Conservation (phyloP, 2,329 filamentous ascomycete genomes). For the Calonectria naviculata region DNA sequence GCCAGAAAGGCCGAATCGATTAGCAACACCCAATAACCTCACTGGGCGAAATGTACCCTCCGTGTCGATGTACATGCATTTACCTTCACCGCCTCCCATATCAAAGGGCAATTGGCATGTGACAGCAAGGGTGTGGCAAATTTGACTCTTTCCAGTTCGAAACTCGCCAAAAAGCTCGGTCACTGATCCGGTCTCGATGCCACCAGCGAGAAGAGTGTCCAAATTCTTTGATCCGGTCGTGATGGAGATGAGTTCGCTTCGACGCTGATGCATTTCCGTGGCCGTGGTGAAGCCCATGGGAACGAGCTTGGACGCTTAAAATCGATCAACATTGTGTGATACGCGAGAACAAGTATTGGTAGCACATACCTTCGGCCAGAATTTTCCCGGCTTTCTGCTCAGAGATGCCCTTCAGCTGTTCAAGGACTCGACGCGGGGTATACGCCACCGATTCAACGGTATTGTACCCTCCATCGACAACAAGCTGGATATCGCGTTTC, state of each 20-base stretch:
- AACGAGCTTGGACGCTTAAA: slow-evolving; percentile 88
- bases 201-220: slow-evolving; percentile 93
- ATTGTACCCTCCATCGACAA: slow-evolving; percentile 92
- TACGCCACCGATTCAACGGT: slow-evolving; percentile 98
- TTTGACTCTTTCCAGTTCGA: slow-evolving; percentile 97
- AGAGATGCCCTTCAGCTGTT: slow-evolving; percentile 98
- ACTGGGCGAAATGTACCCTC: slow-evolving; percentile 98
- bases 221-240: slow-evolving; percentile 98
- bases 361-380: slow-evolving; percentile 79
- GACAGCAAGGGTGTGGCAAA: slow-evolving; percentile 98
- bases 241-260: slow-evolving; percentile 97
- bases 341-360: not conserved
- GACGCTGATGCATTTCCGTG: slow-evolving; percentile 97
- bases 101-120: slow-evolving; percentile 98
- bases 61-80: slow-evolving; percentile 98
- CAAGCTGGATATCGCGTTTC: slow-evolving; percentile 93
- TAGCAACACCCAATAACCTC: slow-evolving; percentile 89
- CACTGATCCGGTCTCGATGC: slow-evolving; percentile 96
- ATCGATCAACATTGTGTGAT: slow-evolving; percentile 22
- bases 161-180: slow-evolving; percentile 99
- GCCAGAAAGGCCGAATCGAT: slow-evolving; percentile 92
- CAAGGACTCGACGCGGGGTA: slow-evolving; percentile 82
- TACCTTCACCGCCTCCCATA: slow-evolving; percentile 98
- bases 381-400: slow-evolving; percentile 96
- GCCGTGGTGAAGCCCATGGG: slow-evolving; percentile 99